Evolutionary conservation across 331 rosid genomes (phyloP).

Genomic region (Stylosanthes scabra): DNA sequence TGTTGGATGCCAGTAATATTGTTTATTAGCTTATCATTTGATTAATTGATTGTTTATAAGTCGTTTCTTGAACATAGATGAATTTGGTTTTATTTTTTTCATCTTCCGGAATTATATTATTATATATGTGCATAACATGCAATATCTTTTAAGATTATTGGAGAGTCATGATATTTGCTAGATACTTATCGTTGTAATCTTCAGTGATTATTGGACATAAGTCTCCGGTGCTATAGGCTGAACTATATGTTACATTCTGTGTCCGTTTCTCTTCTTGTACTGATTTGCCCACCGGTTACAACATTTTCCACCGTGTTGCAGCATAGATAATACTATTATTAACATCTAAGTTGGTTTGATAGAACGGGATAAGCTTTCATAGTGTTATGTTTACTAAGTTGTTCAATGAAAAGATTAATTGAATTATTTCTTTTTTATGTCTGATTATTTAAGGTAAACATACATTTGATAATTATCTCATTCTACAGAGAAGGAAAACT

Average conservation of each 20-base stretch:
- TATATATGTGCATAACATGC: neutral
- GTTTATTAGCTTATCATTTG: neutral
- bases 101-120: neutral
- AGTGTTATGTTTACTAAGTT: slow-evolving; percentile 21
- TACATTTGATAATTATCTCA: slow-evolving; percentile 29
- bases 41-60: too few species aligned
- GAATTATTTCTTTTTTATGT: neutral
- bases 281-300: too few species aligned
- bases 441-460: slow-evolving; percentile 13
- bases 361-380: neutral
- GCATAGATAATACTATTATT: slow-evolving; percentile 1
- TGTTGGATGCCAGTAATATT: neutral
- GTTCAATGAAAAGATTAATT: slow-evolving; percentile 11
- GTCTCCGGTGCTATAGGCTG: slow-evolving; percentile 16
- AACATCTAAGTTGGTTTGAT: neutral
- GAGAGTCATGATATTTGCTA: neutral
- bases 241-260: neutral
- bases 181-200: slow-evolving; percentile 9
- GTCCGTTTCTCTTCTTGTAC: too few species aligned
- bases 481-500: slow-evolving; percentile 65
- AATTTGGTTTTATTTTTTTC: neutral
- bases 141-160: slow-evolving; percentile 7
- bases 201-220: slow-evolving; percentile 11
- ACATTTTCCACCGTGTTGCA: neutral
- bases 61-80: neutral